Evolutionary conservation across 345 rosid genomes (phyloP).

Genomic region (Zanthoxylum bungeanum): DNA sequence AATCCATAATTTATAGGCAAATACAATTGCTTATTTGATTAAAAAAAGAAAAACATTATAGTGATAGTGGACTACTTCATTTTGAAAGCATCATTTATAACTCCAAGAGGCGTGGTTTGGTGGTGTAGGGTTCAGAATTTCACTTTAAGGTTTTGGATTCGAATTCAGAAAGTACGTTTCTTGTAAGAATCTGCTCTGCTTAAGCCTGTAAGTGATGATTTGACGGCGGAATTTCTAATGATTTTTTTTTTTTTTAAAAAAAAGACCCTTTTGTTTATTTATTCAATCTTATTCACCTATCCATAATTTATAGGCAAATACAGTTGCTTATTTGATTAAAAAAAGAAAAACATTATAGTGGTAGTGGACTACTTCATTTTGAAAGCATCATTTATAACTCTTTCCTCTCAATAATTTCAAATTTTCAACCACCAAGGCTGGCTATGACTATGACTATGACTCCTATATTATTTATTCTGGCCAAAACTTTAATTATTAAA

Average conservation of each 20-base stretch:
- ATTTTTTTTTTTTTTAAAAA: too few relatives aligned
- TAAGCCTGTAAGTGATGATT: too few relatives aligned
- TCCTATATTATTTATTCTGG: not conserved
- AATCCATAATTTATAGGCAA: slow-evolving; percentile 12
- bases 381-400: slow-evolving; percentile 43
- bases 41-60: not conserved
- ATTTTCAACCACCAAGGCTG: slow-evolving; percentile 27
- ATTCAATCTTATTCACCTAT: slow-evolving; percentile 18
- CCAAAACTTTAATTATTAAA: not conserved
- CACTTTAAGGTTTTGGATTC: too few relatives aligned
- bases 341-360: not conserved
- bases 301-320: slow-evolving; percentile 18
- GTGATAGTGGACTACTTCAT: slow-evolving; percentile 17
- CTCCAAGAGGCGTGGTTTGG: too few relatives aligned
- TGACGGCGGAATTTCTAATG: too few relatives aligned
- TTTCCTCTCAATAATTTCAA: slow-evolving; percentile 44
- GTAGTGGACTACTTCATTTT: slow-evolving; percentile 17
- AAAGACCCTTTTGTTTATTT: not conserved
- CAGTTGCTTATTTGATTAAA: slow-evolving; percentile 21
- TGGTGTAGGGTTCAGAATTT: too few relatives aligned
- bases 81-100: slow-evolving; percentile 37
- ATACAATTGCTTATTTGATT: slow-evolving; percentile 23
- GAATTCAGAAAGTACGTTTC: too few relatives aligned
- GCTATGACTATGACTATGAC: slow-evolving; percentile 26
- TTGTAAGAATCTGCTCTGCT: too few relatives aligned